These are phyloP conservation scores for Clitopilus hobsonii DNA, from an alignment of 768 basidiomycete genomes.

Conservation along the genomic window DNA sequence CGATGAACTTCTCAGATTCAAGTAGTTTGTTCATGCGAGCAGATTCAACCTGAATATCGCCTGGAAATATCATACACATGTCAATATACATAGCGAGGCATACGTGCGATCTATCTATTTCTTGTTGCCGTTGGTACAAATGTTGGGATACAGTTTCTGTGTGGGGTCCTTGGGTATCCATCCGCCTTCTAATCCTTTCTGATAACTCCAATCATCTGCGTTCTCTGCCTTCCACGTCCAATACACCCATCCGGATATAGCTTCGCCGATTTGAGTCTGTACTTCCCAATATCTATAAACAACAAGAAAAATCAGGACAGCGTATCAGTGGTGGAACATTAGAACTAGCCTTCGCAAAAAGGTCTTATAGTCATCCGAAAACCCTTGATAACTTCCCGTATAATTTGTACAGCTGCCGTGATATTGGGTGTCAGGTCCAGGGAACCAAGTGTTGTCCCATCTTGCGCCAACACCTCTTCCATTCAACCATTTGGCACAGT, in stretches of 20 bases:
- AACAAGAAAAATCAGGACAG: background rate
- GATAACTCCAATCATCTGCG: slow-evolving; percentile 75
- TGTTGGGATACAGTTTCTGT: slow-evolving; percentile 52
- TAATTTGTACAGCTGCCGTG: slow-evolving; percentile 60
- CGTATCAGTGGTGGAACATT: background rate
- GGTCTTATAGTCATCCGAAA: slow-evolving; percentile 57
- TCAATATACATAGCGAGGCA: background rate
- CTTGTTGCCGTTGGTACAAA: background rate
- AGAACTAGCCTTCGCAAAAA: slow-evolving; percentile 55
- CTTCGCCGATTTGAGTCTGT: slow-evolving; percentile 72
- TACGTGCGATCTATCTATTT: background rate
- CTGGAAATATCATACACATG: background rate
- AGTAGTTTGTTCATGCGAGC: too few species aligned
- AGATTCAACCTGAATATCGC: too few species aligned
- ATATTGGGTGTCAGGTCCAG: slow-evolving; percentile 32
- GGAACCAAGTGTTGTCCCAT: slow-evolving; percentile 57
- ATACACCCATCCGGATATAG: slow-evolving; percentile 66
- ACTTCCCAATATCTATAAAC: slow-evolving; percentile 75
- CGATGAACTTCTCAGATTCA: too few species aligned
- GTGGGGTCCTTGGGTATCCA: slow-evolving; percentile 75
- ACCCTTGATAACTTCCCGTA: slow-evolving; percentile 56
- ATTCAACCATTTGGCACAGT: slow-evolving; percentile 78
- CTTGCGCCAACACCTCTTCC: slow-evolving; percentile 67
- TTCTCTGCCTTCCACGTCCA: slow-evolving; percentile 81
- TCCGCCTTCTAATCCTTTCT: slow-evolving; percentile 66